phyloP scores from a whole-genome alignment of 2,329 filamentous ascomycete species.

The Phoma herbarum region DNA sequence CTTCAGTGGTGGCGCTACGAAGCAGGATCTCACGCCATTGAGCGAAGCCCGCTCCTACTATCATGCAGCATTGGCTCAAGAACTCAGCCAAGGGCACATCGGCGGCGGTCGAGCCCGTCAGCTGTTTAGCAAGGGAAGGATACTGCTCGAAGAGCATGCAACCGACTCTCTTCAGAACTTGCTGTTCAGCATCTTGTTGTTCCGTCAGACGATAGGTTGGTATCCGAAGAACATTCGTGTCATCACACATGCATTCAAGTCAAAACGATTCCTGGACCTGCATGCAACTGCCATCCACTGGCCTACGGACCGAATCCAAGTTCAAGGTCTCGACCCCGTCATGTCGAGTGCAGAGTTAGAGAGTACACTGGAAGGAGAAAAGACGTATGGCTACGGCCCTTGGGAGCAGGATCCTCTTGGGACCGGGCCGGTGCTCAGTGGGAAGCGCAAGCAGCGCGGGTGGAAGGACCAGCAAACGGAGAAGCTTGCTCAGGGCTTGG shows the following conservation, averaged over 20 bases:
- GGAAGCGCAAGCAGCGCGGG: constrained; percentile 53
- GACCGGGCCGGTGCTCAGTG: constrained; percentile 41
- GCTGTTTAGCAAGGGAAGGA: constrained; percentile 51
- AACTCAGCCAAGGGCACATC: constrained; percentile 33
- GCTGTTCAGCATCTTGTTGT: constrained; percentile 74
- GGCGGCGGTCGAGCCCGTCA: constrained; percentile 36
- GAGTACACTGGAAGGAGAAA: constrained; percentile 50
- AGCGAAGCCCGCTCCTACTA: constrained; percentile 52
- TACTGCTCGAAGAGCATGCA: constrained; percentile 73
- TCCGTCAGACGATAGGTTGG: constrained; percentile 49
- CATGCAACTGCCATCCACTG: constrained; percentile 55
- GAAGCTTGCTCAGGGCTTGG: constrained; percentile 36
- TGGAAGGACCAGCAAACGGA: constrained; percentile 43
- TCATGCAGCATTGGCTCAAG: constrained; percentile 41
- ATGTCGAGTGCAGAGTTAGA: constrained; percentile 50
- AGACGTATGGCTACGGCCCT: constrained; percentile 46
- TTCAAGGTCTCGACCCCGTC: constrained; percentile 58
- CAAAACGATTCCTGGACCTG: constrained; percentile 53
- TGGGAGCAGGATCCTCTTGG: constrained; percentile 55
- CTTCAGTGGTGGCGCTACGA: constrained; percentile 73
- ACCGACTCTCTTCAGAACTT: constrained; percentile 89
- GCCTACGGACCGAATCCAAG: constrained; percentile 52
- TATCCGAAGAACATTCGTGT: constrained; percentile 56
- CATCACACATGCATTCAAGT: constrained; percentile 60
- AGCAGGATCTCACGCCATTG: constrained; percentile 36